A percentile compares a stretch with the other conserved stretches of the same genome.
These are phyloP conservation scores for Alternaria arborescens DNA, from an alignment of 2,329 filamentous ascomycete genomes.

Conservation along the genomic window DNA sequence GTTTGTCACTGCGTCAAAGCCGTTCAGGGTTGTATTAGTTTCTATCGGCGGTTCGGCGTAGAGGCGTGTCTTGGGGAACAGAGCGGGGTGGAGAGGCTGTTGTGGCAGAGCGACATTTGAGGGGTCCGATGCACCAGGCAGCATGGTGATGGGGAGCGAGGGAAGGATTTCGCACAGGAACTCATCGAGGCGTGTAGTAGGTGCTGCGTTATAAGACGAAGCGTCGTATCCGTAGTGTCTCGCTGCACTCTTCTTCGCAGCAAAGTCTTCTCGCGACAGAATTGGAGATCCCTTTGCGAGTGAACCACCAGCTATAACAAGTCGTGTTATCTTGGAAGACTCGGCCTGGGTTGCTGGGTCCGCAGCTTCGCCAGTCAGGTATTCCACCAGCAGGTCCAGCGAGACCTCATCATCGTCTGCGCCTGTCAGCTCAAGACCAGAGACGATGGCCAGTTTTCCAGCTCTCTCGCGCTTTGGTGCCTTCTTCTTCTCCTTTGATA, in stretches of 20 bases:
- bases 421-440: slow-evolving; percentile 84
- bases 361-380: slow-evolving; percentile 82
- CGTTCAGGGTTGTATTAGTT: slow-evolving; percentile 62
- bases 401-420: slow-evolving; percentile 77
- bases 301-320: slow-evolving; percentile 93
- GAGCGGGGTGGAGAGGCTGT: slow-evolving; percentile 89
- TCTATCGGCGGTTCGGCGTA: slow-evolving; percentile 66
- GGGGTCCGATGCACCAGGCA: slow-evolving; percentile 85
- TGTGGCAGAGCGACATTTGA: slow-evolving; percentile 91
- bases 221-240: slow-evolving; percentile 97
- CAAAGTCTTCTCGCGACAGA: slow-evolving; percentile 57
- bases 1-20: slow-evolving; percentile 91
- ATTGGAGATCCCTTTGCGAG: slow-evolving; percentile 64
- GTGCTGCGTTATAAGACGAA: slow-evolving; percentile 83
- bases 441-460: slow-evolving; percentile 86
- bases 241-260: slow-evolving; percentile 58
- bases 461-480: slow-evolving; percentile 56
- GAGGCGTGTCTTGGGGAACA: slow-evolving; percentile 79
- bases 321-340: slow-evolving; percentile 75
- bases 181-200: slow-evolving; percentile 82
- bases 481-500: slow-evolving; percentile 46
- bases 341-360: slow-evolving; percentile 67
- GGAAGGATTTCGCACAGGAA: slow-evolving; percentile 85
- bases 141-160: slow-evolving; percentile 84
- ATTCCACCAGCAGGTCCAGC: slow-evolving; percentile 83